Evolutionary conservation across 2,329 filamentous ascomycete species (phyloP).

Genomic region (Xylaria sp.): DNA sequence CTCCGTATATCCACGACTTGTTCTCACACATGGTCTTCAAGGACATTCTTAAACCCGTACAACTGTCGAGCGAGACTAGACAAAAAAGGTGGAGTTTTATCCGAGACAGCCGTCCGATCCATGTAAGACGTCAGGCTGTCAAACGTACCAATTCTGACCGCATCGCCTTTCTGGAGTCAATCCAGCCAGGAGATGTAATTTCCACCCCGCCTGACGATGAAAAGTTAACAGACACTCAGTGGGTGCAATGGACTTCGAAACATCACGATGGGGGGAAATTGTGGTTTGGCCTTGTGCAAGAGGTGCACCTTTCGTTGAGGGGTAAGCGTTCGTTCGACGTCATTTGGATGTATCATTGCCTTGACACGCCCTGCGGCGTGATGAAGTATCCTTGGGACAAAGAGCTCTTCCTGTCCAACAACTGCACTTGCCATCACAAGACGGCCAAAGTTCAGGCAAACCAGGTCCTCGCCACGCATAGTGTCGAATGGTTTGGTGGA

Average conservation of each 20-base stretch:
- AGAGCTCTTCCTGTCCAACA: slow-evolving; percentile 76
- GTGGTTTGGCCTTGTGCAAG: slow-evolving; percentile 74
- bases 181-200: slow-evolving; percentile 53
- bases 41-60: slow-evolving; percentile 47
- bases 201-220: slow-evolving; percentile 49
- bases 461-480: slow-evolving; percentile 60
- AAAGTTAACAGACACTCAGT: slow-evolving; percentile 51
- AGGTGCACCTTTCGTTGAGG: slow-evolving; percentile 43
- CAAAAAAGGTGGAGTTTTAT: slow-evolving; percentile 36
- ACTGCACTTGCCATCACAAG: slow-evolving; percentile 66
- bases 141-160: slow-evolving; percentile 13
- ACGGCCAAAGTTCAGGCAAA: slow-evolving; percentile 50
- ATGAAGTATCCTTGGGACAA: slow-evolving; percentile 71
- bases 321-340: slow-evolving; percentile 58
- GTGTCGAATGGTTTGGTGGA: slow-evolving; percentile 59
- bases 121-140: slow-evolving; percentile 1
- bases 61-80: slow-evolving; percentile 34
- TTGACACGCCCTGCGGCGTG: slow-evolving; percentile 69
- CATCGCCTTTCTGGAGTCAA: slow-evolving; percentile 33
- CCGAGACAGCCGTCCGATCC: slow-evolving; percentile 5
- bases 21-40: slow-evolving; percentile 68
- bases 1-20: slow-evolving; percentile 65
- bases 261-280: slow-evolving; percentile 49
- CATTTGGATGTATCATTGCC: slow-evolving; percentile 73
- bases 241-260: slow-evolving; percentile 54